Conservation (phyloP, 2,329 filamentous ascomycete species). For the Epichloe aotearoae region DNA sequence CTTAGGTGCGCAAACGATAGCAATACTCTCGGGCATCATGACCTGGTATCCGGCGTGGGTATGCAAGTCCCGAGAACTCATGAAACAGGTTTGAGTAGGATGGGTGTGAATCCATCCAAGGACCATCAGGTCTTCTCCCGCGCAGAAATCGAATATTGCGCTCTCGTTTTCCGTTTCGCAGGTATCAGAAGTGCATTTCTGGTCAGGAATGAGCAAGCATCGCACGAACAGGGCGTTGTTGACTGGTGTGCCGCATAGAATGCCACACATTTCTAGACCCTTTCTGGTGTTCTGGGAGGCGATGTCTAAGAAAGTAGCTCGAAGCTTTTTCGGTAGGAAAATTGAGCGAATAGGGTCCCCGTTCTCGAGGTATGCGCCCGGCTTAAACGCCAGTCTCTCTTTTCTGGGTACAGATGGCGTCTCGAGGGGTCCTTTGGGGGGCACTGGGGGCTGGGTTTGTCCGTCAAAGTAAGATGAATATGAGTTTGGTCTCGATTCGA, state of each 20-base stretch:
- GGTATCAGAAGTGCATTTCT: slow-evolving; percentile 80
- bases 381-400: slow-evolving; percentile 52
- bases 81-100: slow-evolving; percentile 91
- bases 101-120: slow-evolving; percentile 98
- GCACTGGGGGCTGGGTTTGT: slow-evolving; percentile 11
- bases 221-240: slow-evolving; percentile 91
- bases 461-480: neutral
- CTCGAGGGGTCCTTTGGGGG: slow-evolving; percentile 16
- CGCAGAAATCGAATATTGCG: slow-evolving; percentile 78
- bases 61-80: slow-evolving; percentile 88
- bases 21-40: slow-evolving; percentile 92
- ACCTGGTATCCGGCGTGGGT: slow-evolving; percentile 91
- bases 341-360: slow-evolving; percentile 76
- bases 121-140: slow-evolving; percentile 68
- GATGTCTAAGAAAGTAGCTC: slow-evolving; percentile 58
- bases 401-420: slow-evolving; percentile 27
- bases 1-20: slow-evolving; percentile 86
- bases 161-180: slow-evolving; percentile 88
- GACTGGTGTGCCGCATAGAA: slow-evolving; percentile 79
- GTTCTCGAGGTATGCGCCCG: slow-evolving; percentile 80
- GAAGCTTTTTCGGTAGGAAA: slow-evolving; percentile 69
- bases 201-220: slow-evolving; percentile 78
- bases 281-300: slow-evolving; percentile 63
- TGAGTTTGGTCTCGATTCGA: slow-evolving; percentile 7
- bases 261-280: slow-evolving; percentile 89